phyloP scores from a whole-genome alignment of 139 green algal species.

The Ulvella scutata region DNA sequence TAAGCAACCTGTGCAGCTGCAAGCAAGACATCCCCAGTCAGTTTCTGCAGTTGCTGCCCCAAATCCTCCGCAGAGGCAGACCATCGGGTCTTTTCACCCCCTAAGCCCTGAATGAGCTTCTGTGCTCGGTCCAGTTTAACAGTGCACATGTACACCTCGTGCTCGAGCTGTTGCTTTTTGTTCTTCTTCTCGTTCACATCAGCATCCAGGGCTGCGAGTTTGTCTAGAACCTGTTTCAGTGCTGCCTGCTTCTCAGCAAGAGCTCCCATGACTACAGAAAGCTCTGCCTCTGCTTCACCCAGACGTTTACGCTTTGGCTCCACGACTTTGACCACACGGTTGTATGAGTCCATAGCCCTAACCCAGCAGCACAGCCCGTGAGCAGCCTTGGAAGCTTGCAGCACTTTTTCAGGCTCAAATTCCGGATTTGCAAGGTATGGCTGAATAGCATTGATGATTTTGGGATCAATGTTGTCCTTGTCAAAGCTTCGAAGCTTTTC shows the following conservation, averaged over 20 bases:
- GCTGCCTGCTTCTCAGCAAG: constrained; percentile 48
- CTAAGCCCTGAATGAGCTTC: constrained; percentile 54
- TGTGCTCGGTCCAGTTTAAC: constrained; percentile 53
- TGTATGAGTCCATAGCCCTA: constrained; percentile 61
- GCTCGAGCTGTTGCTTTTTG: constrained; percentile 46
- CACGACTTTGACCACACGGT: constrained; percentile 42
- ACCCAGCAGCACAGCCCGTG: constrained; percentile 61
- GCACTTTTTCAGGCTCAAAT: constrained; percentile 43
- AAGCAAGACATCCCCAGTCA: constrained; percentile 66
- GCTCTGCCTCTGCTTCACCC: constrained; percentile 32
- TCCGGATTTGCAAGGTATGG: constrained; percentile 36
- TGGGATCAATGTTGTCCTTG: constrained; percentile 59
- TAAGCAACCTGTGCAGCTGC: constrained; percentile 56
- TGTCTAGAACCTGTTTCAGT: constrained; percentile 58
- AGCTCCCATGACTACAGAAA: constrained; percentile 41
- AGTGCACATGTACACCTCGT: constrained; percentile 46
- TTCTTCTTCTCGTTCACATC: constrained; percentile 38
- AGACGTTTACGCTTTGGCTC: constrained; percentile 39
- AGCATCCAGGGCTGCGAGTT: constrained; percentile 39
- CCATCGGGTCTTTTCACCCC: constrained; percentile 66
- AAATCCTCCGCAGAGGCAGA: constrained; percentile 35
- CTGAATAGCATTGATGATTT: constrained; percentile 29
- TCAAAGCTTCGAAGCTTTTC: constrained; percentile 38
- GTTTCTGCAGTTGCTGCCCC: constrained; percentile 38
- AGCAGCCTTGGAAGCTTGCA: constrained; percentile 45